Percentiles rank a stretch among this genome's conserved stretches.
phyloP scores from a whole-genome alignment of 2,329 filamentous ascomycete genomes.

The Alternaria novae-zelandiae region DNA sequence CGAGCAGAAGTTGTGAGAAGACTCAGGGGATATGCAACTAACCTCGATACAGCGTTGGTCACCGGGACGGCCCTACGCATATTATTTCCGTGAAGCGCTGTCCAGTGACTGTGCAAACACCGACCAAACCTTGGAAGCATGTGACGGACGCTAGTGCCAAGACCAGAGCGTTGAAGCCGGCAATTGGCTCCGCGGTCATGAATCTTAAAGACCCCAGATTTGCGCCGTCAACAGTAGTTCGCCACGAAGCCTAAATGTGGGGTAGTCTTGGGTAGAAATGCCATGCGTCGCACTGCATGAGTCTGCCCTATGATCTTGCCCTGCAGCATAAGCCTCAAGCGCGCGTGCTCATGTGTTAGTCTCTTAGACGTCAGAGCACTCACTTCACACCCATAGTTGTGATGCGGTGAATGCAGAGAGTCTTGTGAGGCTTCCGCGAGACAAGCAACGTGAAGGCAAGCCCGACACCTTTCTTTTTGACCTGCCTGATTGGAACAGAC shows the following conservation, averaged over 20 bases:
- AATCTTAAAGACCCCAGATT: slow-evolving; percentile 1
- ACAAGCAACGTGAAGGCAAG: slow-evolving; percentile 8
- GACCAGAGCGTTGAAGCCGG: slow-evolving; percentile 5
- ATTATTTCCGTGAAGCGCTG: slow-evolving; percentile 24
- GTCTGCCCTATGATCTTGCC: slow-evolving; percentile 29
- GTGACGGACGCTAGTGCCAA: slow-evolving; percentile 27
- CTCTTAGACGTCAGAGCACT: slow-evolving; percentile 21
- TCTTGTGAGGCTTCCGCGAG: slow-evolving; percentile 34
- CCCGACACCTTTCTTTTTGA: slow-evolving; percentile 3
- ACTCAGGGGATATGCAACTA: slow-evolving; percentile 25
- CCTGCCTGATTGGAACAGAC: slow-evolving; percentile 19
- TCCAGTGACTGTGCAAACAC: slow-evolving; percentile 26
- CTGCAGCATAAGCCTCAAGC: slow-evolving; percentile 22
- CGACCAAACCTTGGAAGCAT: slow-evolving; percentile 23
- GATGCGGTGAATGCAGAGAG: slow-evolving; percentile 7
- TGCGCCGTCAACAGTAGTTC: slow-evolving; percentile 6
- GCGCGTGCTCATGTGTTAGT: slow-evolving; percentile 31
- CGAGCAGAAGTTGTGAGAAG: slow-evolving; percentile 1
- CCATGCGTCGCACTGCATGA: slow-evolving; percentile 27
- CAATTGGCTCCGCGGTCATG: slow-evolving; percentile 1
- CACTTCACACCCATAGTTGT: background rate
- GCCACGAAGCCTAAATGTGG: slow-evolving; percentile 11
- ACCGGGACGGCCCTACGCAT: slow-evolving; percentile 37
- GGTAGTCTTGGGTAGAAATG: slow-evolving; percentile 11
- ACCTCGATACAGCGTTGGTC: slow-evolving; percentile 33